Conservation (phyloP, 1,284 basidiomycete genomes). For the Pseudozyma hubeiensis region DNA sequence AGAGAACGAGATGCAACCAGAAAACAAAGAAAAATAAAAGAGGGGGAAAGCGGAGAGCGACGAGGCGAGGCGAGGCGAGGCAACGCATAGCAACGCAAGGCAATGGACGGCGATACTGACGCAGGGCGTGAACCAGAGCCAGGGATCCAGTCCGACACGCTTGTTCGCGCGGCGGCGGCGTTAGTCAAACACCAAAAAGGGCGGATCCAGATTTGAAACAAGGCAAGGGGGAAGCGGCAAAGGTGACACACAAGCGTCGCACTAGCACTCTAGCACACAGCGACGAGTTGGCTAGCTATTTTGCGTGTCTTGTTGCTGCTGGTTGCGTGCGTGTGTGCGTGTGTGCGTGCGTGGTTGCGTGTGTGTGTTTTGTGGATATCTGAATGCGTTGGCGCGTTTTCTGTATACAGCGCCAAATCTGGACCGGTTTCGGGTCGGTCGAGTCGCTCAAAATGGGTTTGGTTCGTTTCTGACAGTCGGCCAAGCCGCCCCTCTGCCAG, state of each 20-base stretch:
- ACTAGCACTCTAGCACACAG: neutral
- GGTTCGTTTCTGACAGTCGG: neutral
- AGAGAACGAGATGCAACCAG: no score
- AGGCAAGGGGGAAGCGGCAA: neutral
- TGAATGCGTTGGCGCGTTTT: neutral
- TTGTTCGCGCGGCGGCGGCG: neutral
- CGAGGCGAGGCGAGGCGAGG: neutral
- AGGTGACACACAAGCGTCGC: neutral
- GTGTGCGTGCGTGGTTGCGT: conserved; percentile 3
- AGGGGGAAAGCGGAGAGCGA: no score
- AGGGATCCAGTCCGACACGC: neutral
- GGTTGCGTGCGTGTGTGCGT: conserved; percentile 7
- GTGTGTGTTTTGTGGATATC: neutral
- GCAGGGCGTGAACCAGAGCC: neutral
- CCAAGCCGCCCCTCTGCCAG: no score
- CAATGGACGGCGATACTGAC: neutral
- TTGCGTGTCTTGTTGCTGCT: no score
- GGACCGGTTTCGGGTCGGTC: neutral
- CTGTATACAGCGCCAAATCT: neutral
- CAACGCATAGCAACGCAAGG: neutral
- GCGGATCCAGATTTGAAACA: conserved; percentile 1
- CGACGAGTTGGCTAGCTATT: neutral
- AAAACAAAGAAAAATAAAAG: no score
- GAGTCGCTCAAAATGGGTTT: neutral
- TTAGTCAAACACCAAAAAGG: neutral